phyloP scores from a whole-genome alignment of 768 basidiomycete genomes.

The Collybiopsis confluens region DNA sequence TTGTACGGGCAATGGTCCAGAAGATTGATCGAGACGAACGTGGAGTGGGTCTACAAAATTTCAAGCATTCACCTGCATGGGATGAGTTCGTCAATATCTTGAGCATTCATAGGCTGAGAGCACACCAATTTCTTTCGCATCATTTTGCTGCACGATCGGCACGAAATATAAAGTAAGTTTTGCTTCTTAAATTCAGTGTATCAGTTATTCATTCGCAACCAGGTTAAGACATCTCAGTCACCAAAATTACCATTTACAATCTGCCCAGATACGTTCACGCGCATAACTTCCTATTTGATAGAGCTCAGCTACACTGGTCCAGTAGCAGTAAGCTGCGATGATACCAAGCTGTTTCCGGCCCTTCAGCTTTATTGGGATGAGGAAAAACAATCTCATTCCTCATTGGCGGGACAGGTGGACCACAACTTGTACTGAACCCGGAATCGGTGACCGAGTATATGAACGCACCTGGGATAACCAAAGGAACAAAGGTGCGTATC shows the following conservation, averaged over 20 bases:
- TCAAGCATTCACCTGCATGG: slow-evolving; percentile 26
- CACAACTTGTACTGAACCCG: slow-evolving; percentile 17
- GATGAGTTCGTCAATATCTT: slow-evolving; percentile 26
- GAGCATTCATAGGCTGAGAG: slow-evolving; percentile 20
- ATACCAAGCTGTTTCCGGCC: slow-evolving; percentile 27
- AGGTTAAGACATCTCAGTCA: too few species aligned
- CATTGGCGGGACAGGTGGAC: slow-evolving; percentile 20
- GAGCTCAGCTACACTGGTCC: slow-evolving; percentile 24
- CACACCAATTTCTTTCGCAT: slow-evolving; percentile 19
- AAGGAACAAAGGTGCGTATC: slow-evolving; percentile 20
- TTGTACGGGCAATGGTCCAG: slow-evolving; percentile 25
- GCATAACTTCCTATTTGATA: too few species aligned
- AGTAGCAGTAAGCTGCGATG: slow-evolving; percentile 27
- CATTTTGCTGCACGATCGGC: slow-evolving; percentile 15
- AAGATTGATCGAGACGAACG: slow-evolving; percentile 20
- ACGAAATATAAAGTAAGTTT: slow-evolving; percentile 17
- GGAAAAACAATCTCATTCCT: slow-evolving; percentile 13
- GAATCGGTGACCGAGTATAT: slow-evolving; percentile 15
- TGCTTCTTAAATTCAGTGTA: too few species aligned
- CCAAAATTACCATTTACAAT: too few species aligned
- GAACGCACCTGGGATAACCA: not conserved
- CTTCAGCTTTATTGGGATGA: slow-evolving; percentile 22
- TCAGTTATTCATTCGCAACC: too few species aligned
- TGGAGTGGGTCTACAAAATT: slow-evolving; percentile 30
- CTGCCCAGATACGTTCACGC: too few species aligned